Evolutionary conservation across 2,329 filamentous ascomycete genomes (phyloP).

Genomic region (Didymella lethalis): DNA sequence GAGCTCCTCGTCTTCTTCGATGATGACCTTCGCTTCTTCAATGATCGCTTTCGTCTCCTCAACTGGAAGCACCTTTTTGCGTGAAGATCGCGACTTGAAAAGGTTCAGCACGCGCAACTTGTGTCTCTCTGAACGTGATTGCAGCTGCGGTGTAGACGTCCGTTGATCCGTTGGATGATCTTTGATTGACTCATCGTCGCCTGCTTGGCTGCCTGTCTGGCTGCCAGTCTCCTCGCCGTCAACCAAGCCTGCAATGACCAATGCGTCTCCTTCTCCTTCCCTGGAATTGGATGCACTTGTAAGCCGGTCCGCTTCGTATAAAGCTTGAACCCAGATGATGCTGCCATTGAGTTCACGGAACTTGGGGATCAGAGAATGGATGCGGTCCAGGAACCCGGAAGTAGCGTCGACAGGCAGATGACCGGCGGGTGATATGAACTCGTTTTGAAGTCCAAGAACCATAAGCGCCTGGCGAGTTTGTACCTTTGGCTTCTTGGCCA

Average conservation of each 20-base stretch:
- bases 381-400: conserved; percentile 70
- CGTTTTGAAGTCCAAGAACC: conserved; percentile 87
- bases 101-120: conserved; percentile 49
- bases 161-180: conserved; percentile 38
- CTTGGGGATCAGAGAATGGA: conserved; percentile 70
- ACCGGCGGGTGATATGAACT: conserved; percentile 77
- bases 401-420: conserved; percentile 71
- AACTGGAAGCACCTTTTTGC: conserved; percentile 38
- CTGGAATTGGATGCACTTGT: conserved; percentile 59
- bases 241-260: conserved; percentile 52
- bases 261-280: conserved; percentile 58
- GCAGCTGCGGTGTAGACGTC: conserved; percentile 33
- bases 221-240: conserved; percentile 48
- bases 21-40: conserved; percentile 37
- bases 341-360: conserved; percentile 74
- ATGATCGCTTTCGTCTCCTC: conserved; percentile 39
- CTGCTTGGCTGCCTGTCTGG: conserved; percentile 45
- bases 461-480: conserved; percentile 75
- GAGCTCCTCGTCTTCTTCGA: conserved; percentile 56
- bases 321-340: conserved; percentile 85
- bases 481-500: conserved; percentile 60
- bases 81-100: conserved; percentile 48
- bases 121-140: conserved; percentile 47
- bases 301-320: conserved; percentile 70
- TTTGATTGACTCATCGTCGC: conserved; percentile 43